Percentiles rank a stretch among this genome's conserved stretches.
Evolutionary conservation across 2,329 filamentous ascomycete species (phyloP).

Genomic region (Sordariomycetes sp.): DNA sequence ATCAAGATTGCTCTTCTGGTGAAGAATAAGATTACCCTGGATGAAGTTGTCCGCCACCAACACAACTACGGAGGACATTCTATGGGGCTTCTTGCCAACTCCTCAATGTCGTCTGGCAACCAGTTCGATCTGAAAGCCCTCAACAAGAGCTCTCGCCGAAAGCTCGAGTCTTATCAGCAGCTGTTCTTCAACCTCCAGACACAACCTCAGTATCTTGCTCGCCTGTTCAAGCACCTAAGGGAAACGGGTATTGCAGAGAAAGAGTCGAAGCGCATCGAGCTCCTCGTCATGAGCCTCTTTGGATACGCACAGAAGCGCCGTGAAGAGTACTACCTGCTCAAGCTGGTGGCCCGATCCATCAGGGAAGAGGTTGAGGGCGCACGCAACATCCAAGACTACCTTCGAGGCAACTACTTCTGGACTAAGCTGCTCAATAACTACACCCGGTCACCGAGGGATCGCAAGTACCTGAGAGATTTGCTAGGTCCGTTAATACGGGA

Average conservation of each 20-base stretch:
- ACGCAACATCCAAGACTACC: constrained; percentile 68
- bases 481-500: constrained; percentile 79
- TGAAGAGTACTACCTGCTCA: constrained; percentile 94
- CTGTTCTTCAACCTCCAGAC: constrained; percentile 97
- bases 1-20: constrained; percentile 98
- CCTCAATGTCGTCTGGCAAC: constrained; percentile 79
- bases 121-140: constrained; percentile 94
- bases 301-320: constrained; percentile 94
- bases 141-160: constrained; percentile 92
- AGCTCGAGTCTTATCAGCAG: constrained; percentile 94
- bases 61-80: constrained; percentile 90
- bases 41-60: constrained; percentile 95
- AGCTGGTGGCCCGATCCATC: constrained; percentile 73
- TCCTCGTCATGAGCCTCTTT: constrained; percentile 91
- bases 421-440: constrained; percentile 79
- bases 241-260: constrained; percentile 82
- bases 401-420: constrained; percentile 91
- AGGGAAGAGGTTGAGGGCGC: constrained; percentile 77
- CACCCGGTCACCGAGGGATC: constrained; percentile 80
- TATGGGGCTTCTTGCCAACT: constrained; percentile 76
- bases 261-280: constrained; percentile 85
- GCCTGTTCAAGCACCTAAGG: constrained; percentile 75
- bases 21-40: constrained; percentile 98
- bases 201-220: constrained; percentile 86
- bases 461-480: constrained; percentile 84